A percentile compares a stretch with the other conserved stretches of the same genome.
Conservation (phyloP, 768 basidiomycete genomes). For the Rhizopogon roseolus region DNA sequence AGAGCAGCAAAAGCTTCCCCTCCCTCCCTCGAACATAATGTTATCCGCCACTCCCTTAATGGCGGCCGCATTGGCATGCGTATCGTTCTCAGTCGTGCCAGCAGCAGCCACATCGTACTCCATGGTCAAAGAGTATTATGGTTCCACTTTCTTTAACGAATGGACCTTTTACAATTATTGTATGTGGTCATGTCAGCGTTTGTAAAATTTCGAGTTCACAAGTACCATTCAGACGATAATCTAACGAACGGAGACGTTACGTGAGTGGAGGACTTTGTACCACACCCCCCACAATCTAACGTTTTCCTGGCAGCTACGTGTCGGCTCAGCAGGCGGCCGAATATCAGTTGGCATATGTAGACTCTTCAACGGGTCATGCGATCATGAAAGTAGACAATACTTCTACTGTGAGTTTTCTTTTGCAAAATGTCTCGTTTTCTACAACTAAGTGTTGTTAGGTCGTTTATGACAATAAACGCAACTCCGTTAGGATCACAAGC, state of each 20-base stretch:
- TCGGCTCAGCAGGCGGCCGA: slow-evolving; percentile 38
- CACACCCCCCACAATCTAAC: not conserved
- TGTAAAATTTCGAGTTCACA: not conserved
- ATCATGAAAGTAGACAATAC: slow-evolving; percentile 77
- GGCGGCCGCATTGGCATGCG: not conserved
- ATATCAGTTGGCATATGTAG: slow-evolving; percentile 55
- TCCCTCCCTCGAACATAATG: not conserved
- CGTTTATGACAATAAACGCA: slow-evolving; percentile 50
- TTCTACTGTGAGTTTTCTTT: slow-evolving; percentile 34
- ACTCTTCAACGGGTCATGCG: slow-evolving; percentile 60
- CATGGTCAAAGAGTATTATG: slow-evolving; percentile 52
- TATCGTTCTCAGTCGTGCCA: slow-evolving; percentile 1
- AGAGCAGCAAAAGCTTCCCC: not conserved
- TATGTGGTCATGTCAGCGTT: slow-evolving; percentile 21
- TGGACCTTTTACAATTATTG: slow-evolving; percentile 65
- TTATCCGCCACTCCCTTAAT: not conserved
- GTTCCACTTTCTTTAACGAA: slow-evolving; percentile 58
- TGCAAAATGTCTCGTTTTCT: not conserved
- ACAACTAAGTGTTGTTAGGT: slow-evolving; percentile 14
- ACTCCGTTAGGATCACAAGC: slow-evolving; percentile 60
- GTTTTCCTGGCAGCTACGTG: slow-evolving; percentile 37
- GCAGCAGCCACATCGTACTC: slow-evolving; percentile 37
- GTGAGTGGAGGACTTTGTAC: slow-evolving; percentile 25
- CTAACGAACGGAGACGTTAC: slow-evolving; percentile 62
- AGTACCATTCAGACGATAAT: slow-evolving; percentile 49